Evolutionary conservation across 768 basidiomycete species (phyloP).

Genomic region (Collybiopsis confluens): DNA sequence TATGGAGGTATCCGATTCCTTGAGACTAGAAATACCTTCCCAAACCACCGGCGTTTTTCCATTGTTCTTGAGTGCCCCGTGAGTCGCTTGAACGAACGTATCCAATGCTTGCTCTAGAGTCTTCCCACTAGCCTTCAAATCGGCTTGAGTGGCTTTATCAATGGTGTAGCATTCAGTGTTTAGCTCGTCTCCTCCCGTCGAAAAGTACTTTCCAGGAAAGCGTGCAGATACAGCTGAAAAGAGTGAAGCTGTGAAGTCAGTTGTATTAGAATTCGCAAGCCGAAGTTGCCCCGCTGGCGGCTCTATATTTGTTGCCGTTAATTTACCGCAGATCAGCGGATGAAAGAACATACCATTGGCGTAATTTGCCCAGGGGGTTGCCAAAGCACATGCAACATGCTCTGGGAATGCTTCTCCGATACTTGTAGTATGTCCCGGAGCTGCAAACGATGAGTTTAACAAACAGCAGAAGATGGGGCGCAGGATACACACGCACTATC

Average conservation of each 20-base stretch:
- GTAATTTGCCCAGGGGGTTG: conserved; percentile 54
- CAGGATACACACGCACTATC: not conserved
- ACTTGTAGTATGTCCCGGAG: conserved; percentile 74
- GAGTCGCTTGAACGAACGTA: conserved; percentile 56
- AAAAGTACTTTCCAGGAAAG: conserved; percentile 57
- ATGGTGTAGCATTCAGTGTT: conserved; percentile 63
- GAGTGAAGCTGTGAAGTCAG: conserved; percentile 54
- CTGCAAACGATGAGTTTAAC: too few relatives aligned
- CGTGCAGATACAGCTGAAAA: conserved; percentile 47
- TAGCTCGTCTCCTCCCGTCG: conserved; percentile 81
- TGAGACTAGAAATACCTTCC: conserved; percentile 63
- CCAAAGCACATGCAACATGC: conserved; percentile 60
- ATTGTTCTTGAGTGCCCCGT: conserved; percentile 43
- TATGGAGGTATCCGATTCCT: not conserved
- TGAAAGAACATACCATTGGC: conserved; percentile 31
- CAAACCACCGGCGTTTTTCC: conserved; percentile 82
- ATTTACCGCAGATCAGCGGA: not conserved
- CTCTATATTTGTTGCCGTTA: conserved; percentile 30
- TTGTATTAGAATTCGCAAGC: conserved; percentile 55
- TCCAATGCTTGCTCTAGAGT: conserved; percentile 64
- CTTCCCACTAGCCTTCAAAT: conserved; percentile 43
- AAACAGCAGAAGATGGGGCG: too few relatives aligned
- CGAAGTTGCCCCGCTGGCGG: conserved; percentile 84
- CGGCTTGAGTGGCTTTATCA: conserved; percentile 57
- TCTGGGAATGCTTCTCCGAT: conserved; percentile 69